Evolutionary conservation across 1,284 basidiomycete species (phyloP).

Genomic region (Puccinia polysora): DNA sequence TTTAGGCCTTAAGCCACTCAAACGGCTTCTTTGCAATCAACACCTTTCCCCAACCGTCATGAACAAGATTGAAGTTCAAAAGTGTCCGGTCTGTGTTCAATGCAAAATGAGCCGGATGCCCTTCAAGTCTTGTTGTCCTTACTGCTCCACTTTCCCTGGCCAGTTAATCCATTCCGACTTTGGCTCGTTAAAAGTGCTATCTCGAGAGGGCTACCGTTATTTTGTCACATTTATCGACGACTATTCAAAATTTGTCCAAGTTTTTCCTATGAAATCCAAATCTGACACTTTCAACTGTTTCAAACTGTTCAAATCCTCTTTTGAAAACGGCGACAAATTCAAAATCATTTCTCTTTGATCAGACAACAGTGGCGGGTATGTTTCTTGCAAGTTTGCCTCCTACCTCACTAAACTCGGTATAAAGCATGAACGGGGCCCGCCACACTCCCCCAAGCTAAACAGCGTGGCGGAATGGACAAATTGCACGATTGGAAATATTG

Average conservation of each 20-base stretch:
- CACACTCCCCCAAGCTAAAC: not conserved
- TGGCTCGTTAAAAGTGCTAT: not conserved
- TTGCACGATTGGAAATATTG: not conserved
- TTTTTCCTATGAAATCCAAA: slow-evolving; percentile 2
- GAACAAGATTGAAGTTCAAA: not conserved
- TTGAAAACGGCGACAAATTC: not conserved
- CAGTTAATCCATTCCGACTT: not conserved
- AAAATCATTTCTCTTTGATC: not conserved
- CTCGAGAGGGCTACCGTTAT: not conserved
- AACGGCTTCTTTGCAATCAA: not conserved
- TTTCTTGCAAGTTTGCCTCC: not conserved
- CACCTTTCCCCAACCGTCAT: not conserved
- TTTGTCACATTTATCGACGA: slow-evolving; percentile 11
- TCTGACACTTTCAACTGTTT: not conserved
- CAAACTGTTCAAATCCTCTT: not conserved
- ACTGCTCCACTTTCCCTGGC: not conserved
- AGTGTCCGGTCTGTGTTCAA: not conserved
- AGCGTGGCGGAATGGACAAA: not conserved
- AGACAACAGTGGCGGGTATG: not conserved
- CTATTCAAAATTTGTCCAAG: not conserved
- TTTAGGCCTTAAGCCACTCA: not conserved
- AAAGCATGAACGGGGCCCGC: not conserved
- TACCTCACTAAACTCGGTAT: not conserved
- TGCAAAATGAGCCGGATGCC: not conserved
- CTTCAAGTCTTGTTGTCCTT: not conserved